Base-by-base conservation (phyloP, 2,329 filamentous ascomycete genomes). In the Tolypocladium paradoxum region DNA sequence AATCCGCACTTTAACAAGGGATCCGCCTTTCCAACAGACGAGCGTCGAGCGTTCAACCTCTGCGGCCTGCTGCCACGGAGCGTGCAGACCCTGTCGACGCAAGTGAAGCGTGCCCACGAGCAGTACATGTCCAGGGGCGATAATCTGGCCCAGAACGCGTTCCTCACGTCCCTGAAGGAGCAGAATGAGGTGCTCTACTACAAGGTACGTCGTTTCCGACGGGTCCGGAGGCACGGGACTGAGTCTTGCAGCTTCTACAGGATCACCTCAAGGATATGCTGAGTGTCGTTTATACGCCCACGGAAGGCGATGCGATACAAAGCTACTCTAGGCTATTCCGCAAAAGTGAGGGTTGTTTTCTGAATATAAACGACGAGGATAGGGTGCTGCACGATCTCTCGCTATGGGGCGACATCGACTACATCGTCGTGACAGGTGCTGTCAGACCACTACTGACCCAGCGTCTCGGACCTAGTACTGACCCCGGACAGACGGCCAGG, bases 401-500 rank as follows among this genome's bases (percentile, higher is more conserved):
- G 0, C 81, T 85, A 56, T 91, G 85, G 77, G 87, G 84, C 0
- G 88, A 93, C 53, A 83, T 95, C 35, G 90, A 95, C 68, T 85
- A 95, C 61, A 93, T 96, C 56, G 90, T 93, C 6, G 88, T 93
- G 7, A 90, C 86, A 45, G 89, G 91, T n/a, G n/a, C n/a, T n/a
- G n/a, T n/a, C n/a, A n/a, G n/a, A n/a, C n/a, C n/a, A n/a, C n/a
- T n/a, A n/a, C n/a, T n/a, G n/a, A n/a, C n/a, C n/a, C n/a, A n/a
- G n/a, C n/a, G n/a, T n/a, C n/a, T n/a, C n/a, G n/a, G n/a, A n/a
- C n/a, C n/a, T n/a, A n/a, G n/a, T n/a, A 18, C 60, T 65, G 27
- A 68, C 48, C 29, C 20, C 20, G 9, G 2, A 14, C 49, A 77
- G 74, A 82, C 57, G 79, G 80, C 7, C 79, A 83, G 57, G 75